These are phyloP conservation scores for Elongisporangium undulatum DNA, from an alignment of 352 stramenopile species.

Conservation along the genomic window DNA sequence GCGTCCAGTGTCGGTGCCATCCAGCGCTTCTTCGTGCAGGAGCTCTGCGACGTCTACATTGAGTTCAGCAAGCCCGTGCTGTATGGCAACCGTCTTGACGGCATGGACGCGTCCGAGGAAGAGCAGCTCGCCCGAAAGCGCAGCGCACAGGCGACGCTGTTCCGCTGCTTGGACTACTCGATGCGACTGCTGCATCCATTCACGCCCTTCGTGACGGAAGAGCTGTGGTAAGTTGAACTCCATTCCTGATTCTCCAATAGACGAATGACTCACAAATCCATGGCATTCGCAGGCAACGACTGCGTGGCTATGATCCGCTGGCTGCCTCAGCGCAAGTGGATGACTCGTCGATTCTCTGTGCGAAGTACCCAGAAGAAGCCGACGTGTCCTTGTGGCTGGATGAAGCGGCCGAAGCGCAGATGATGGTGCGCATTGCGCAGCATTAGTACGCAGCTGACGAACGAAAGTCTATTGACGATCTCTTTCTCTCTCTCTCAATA, in stretches of 20 bases:
- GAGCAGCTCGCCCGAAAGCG: constrained; percentile 59
- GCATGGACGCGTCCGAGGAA: constrained; percentile 28
- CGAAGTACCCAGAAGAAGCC: constrained; percentile 81
- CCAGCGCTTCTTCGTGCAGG: constrained; percentile 83
- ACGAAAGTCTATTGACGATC: neutral
- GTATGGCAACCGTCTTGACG: constrained; percentile 61
- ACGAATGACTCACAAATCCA: neutral
- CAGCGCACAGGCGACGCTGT: constrained; percentile 91
- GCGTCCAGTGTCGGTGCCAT: constrained; percentile 61
- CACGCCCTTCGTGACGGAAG: constrained; percentile 99
- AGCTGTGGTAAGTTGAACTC: constrained; percentile 92
- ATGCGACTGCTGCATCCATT: constrained; percentile 98
- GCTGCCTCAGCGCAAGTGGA: constrained; percentile 8
- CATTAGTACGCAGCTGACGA: neutral
- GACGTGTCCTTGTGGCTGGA: constrained; percentile 79
- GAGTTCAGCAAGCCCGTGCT: constrained; percentile 84
- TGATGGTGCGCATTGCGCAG: constrained; percentile 46
- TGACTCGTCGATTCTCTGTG: constrained; percentile 62
- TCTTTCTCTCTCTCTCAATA: constrained; percentile 10
- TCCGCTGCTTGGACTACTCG: constrained; percentile 92
- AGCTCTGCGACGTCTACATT: constrained; percentile 87
- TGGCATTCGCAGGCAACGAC: constrained; percentile 36
- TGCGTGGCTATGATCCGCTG: constrained; percentile 46
- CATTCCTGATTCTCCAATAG: neutral
- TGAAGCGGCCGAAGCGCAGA: constrained; percentile 78